Evolutionary conservation across 768 basidiomycete genomes (phyloP).

Genomic region (Boletus huronensis): DNA sequence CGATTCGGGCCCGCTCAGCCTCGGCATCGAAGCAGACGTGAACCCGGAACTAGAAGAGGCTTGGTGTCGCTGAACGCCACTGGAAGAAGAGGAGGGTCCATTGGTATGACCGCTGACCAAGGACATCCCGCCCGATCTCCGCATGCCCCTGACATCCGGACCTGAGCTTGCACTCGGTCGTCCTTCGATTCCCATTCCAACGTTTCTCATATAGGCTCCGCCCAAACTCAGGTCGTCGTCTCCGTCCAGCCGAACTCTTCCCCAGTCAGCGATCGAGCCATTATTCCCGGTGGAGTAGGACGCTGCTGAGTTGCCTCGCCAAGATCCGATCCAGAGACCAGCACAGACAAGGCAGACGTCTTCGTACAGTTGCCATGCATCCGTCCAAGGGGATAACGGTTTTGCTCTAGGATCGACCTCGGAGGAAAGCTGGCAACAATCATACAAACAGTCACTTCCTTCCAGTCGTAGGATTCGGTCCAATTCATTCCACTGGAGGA

Average conservation of each 20-base stretch:
- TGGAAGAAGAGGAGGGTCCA: conserved; percentile 30
- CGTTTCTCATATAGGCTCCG: conserved; percentile 45
- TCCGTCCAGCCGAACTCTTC: conserved; percentile 57
- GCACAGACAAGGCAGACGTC: conserved; percentile 82
- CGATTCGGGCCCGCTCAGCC: conserved; percentile 26
- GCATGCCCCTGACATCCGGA: conserved; percentile 36
- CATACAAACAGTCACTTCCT: conserved; percentile 24
- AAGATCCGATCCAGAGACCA: conserved; percentile 74
- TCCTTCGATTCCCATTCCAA: conserved; percentile 74
- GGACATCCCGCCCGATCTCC: conserved; percentile 50
- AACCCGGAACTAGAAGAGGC: conserved; percentile 30
- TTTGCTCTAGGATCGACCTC: conserved; percentile 36
- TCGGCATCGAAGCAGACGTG: conserved; percentile 19
- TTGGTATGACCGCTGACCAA: conserved; percentile 35
- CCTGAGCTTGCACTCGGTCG: conserved; percentile 34
- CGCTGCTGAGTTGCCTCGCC: conserved; percentile 45
- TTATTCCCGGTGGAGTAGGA: conserved; percentile 49
- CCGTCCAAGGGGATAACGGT: conserved; percentile 55
- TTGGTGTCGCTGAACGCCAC: conserved; percentile 28
- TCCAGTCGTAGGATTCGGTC: conserved; percentile 65
- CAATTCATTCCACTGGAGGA: conserved; percentile 68
- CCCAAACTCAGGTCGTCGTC: conserved; percentile 55
- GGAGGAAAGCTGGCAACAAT: conserved; percentile 36
- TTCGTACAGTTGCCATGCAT: conserved; percentile 80
- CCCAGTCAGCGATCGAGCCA: conserved; percentile 50